phyloP scores from a whole-genome alignment of 441 rosid species.

The Pelargonium myrrhifolium region DNA sequence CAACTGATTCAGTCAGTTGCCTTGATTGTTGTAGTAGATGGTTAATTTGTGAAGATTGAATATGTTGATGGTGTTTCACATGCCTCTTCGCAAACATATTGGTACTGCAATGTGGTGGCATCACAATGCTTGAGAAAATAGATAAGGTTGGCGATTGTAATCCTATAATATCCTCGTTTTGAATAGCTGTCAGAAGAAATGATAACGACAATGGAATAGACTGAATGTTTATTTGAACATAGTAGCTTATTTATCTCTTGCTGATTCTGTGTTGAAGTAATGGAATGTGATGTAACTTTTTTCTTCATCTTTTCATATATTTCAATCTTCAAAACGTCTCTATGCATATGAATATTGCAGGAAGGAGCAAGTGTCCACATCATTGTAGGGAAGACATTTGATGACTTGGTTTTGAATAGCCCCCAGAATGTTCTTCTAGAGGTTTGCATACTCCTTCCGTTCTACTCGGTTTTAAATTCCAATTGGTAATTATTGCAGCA shows the following conservation, averaged over 20 bases:
- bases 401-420: constrained; percentile 59
- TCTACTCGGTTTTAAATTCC: neutral
- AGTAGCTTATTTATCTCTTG: neutral
- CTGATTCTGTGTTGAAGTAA: constrained; percentile 5
- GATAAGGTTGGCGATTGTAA: neutral
- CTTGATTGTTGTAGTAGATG: neutral
- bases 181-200: neutral
- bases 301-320: constrained; percentile 4
- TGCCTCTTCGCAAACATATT: neutral
- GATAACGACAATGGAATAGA: neutral
- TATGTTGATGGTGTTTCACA: neutral
- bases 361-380: constrained; percentile 41
- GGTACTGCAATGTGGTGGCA: neutral
- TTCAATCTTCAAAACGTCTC: constrained; percentile 2
- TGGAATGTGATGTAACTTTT: neutral
- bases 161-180: neutral
- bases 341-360: constrained; percentile 37
- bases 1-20: neutral
- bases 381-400: constrained; percentile 72
- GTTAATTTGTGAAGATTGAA: neutral
- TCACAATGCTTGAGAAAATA: neutral
- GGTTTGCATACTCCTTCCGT: constrained; percentile 33
- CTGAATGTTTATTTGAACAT: neutral
- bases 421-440: constrained; percentile 69
- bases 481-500: neutral